A percentile compares a stretch with the other conserved stretches of the same genome.
These are phyloP conservation scores for Coemansia sp. DNA, from an alignment of 192 early-diverging fungal genomes.

Conservation along the genomic window DNA sequence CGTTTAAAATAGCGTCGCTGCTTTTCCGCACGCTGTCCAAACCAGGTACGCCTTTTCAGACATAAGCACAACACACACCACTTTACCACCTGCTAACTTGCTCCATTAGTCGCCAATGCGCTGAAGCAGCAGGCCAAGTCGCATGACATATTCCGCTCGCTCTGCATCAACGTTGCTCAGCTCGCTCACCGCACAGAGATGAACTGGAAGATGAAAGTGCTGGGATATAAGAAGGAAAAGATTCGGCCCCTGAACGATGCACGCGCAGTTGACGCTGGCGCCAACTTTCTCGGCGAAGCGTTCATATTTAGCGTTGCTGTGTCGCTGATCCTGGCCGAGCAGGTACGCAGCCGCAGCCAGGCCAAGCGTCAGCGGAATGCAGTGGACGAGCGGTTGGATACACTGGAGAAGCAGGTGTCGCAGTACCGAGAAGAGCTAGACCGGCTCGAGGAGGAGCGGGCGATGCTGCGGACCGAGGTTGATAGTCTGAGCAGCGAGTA, in stretches of 20 bases:
- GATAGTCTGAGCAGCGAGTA: constrained; percentile 27
- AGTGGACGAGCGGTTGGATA: constrained; percentile 56
- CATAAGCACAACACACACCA: background rate
- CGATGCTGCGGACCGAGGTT: constrained; percentile 23
- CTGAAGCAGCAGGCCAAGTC: constrained; percentile 58
- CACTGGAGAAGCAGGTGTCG: constrained; percentile 47
- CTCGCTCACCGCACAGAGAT: constrained; percentile 77
- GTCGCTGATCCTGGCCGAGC: constrained; percentile 70
- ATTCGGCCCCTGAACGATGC: constrained; percentile 78
- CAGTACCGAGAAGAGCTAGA: constrained; percentile 51
- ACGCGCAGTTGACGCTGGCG: constrained; percentile 77
- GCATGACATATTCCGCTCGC: constrained; percentile 61
- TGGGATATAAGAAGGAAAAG: constrained; percentile 72
- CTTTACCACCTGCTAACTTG: background rate
- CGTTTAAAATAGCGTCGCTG: constrained; percentile 63
- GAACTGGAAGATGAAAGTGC: constrained; percentile 77
- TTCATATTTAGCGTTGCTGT: constrained; percentile 77
- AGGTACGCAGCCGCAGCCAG: constrained; percentile 59
- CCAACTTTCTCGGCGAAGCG: constrained; percentile 76
- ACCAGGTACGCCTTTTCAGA: constrained; percentile 55
- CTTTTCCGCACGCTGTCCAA: constrained; percentile 66
- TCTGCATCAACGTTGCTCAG: constrained; percentile 78
- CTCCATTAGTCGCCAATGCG: constrained; percentile 48
- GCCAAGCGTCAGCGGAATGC: constrained; percentile 33
- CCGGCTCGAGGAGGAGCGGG: constrained; percentile 18